Base-by-base conservation (phyloP, 1,139 yeast genomes). In the Pichia sp. region DNA sequence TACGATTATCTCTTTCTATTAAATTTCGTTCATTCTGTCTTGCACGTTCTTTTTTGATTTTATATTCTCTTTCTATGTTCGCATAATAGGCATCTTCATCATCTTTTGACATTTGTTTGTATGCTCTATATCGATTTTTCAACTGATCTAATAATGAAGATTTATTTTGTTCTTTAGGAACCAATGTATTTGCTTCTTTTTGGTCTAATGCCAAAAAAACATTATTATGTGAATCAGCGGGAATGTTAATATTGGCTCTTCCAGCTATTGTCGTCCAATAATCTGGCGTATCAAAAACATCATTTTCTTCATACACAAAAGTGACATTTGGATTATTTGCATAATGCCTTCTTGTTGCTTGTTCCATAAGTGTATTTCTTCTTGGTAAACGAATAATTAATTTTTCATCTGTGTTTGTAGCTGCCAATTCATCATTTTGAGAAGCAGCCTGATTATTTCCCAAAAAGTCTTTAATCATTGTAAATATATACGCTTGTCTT, bases 61-160 rank as follows among this genome's bases (percentile, higher is more conserved):
- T 46, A 31, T 50, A 55, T 37, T 58, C 61, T 24, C 49, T 38
- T 33, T 58, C 57, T 24, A 58, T 42, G 25, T 49, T 51, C 9
- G 55, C 61, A 41, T 56, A 58, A 40, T 54, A 53, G 26, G 47
- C 42, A 35, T 51, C 50, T 35, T 60, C 63, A 36, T 59, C 62
- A 40, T 50, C 41, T 35, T 55, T 46, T 4, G 58, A 45, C 41
- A 58, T 36, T 30, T 44, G 48, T 25, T 54, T 39, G 30, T 58
- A 58, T 22, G 51, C 46, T 29, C 51, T 43, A 39, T 57, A 55
- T 31, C 58, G 46, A 8, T 44, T 37, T 31, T 55, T 54, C 29
- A 58, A 31, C 12, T 39, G 35, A 3, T 42, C 25, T 6, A 47
- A 31, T 7, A 47, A 34, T 8, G 43, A 37, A 4, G n/a, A 4